A percentile compares a stretch with the other conserved stretches of the same genome.
phyloP scores from a whole-genome alignment of 2,329 filamentous ascomycete genomes.

The Ophiostoma novo-ulmi region DNA sequence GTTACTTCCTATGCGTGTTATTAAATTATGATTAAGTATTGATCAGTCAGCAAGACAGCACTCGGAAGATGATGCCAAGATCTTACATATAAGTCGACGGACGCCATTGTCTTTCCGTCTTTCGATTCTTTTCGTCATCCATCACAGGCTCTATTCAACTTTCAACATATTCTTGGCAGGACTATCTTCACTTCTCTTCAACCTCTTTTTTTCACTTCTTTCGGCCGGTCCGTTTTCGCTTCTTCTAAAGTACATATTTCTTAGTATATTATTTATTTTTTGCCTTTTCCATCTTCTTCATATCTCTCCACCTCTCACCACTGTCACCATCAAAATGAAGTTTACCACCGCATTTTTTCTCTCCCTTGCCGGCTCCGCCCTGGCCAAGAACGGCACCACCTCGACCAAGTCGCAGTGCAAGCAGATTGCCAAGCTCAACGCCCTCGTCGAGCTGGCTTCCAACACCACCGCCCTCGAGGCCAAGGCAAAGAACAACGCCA shows the following conservation, averaged over 20 bases:
- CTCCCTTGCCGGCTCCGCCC: not conserved
- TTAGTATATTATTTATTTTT: not conserved
- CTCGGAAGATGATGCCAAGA: not conserved
- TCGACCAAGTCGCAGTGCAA: conserved; percentile 9
- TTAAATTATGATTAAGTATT: not conserved
- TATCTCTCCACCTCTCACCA: not conserved
- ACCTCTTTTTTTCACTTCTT: not conserved
- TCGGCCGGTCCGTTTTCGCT: conserved; percentile 11
- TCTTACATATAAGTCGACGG: not conserved
- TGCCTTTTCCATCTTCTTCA: too few species aligned
- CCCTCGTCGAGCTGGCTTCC: not conserved
- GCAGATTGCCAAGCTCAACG: conserved; percentile 9
- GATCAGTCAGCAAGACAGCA: not conserved
- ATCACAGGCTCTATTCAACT: conserved; percentile 6
- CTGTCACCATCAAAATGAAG: not conserved
- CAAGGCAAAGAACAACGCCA: conserved; percentile 5
- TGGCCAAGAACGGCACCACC: conserved; percentile 9
- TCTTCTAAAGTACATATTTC: conserved; percentile 13
- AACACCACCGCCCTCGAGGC: not conserved
- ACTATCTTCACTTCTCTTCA: conserved; percentile 13
- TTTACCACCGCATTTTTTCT: conserved; percentile 6
- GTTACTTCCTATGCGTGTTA: not conserved
- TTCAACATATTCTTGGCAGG: conserved; percentile 2
- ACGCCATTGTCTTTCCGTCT: not conserved
- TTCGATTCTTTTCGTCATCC: not conserved